Base-by-base conservation (phyloP, 768 basidiomycete genomes). In the Panus rudis region DNA sequence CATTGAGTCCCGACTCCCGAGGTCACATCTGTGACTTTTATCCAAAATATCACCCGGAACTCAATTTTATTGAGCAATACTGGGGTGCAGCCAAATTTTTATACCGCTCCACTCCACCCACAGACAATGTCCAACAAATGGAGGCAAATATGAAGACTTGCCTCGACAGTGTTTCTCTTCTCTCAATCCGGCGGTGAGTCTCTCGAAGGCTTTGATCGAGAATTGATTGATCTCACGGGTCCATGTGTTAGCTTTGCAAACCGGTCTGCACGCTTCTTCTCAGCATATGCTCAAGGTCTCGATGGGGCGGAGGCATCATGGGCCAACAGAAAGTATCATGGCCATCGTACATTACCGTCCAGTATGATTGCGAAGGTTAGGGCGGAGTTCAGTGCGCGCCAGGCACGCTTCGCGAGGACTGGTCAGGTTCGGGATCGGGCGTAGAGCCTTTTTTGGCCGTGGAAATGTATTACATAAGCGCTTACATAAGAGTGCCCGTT, bases 21-120 rank as follows among this genome's bases (percentile, higher is more conserved):
- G 38, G 43, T n/a, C 43, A 45, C 21, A 39, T 45, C 16, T 45
- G 43, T 21, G 37, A 38, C 28, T 60, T 60, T 41, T 47, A 60
- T 1, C 62, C 62, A 4, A 63, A 63, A 38, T 62, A 56, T 43
- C 56, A 62, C 39, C 53, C 52, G 28, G 55, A 63, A 45, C 41
- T 56, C 19, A 62, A 62, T 37, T 57, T 57, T 20, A 64, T 64
- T 45, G 62, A 64, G 42, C 53, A 55, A 41, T 59, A 53, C 31
- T 63, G 61, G 61, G 62, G 61, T 1, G 47, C 49, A 39, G 52
- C 52, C 26, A 63, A 63, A 41, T 43, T 48, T 5, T 20, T 49
- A 4, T 64, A 63, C 43, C 49, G 53, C 2, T 45, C 48, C 21
- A 45, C 37, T 23, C 50, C 49, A 10, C 27, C 46, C 6, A 55